A percentile compares a stretch with the other conserved stretches of the same genome.
These are phyloP conservation scores for Didymella arachidicola DNA, from an alignment of 2,329 filamentous ascomycete genomes.

Conservation along the genomic window DNA sequence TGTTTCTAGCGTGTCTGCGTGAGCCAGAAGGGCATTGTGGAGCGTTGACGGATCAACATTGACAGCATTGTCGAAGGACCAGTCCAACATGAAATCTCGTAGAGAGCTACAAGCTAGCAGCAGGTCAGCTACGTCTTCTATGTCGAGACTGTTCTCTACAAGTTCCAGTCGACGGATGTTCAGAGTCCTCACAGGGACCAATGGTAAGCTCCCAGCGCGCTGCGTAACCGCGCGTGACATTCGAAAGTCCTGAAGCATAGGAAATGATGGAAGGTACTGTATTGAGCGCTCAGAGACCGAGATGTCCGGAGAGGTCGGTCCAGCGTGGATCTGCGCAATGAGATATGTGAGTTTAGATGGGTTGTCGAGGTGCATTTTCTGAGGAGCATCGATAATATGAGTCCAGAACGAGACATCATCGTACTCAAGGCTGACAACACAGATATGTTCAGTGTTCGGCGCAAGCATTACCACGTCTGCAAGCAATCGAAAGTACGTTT, in stretches of 20 bases:
- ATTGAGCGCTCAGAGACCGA: constrained; percentile 19
- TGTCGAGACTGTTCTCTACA: constrained; percentile 23
- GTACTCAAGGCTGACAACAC: constrained; percentile 34
- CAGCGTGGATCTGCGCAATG: constrained; percentile 28
- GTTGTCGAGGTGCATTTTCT: not conserved
- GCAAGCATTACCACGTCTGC: constrained; percentile 25
- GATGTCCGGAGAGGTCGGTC: not conserved
- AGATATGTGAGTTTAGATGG: constrained; percentile 29
- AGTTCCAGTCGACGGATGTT: constrained; percentile 33
- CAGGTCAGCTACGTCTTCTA: constrained; percentile 21
- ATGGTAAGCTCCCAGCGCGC: not conserved
- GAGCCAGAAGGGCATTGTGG: constrained; percentile 20
- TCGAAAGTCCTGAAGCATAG: constrained; percentile 26
- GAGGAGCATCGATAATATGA: constrained; percentile 9
- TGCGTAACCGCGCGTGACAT: constrained; percentile 21
- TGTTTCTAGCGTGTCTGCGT: constrained; percentile 27
- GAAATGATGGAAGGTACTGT: constrained; percentile 15
- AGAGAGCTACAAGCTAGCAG: constrained; percentile 25
- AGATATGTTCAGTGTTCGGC: constrained; percentile 34
- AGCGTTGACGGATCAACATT: constrained; percentile 16
- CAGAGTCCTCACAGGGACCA: constrained; percentile 1
- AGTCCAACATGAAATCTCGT: constrained; percentile 33
- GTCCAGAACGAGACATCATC: constrained; percentile 33
- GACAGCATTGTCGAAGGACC: constrained; percentile 22
- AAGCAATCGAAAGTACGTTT: constrained; percentile 33